Evolutionary conservation across 1,284 basidiomycete species (phyloP).

Genomic region (Naganishia sp.): DNA sequence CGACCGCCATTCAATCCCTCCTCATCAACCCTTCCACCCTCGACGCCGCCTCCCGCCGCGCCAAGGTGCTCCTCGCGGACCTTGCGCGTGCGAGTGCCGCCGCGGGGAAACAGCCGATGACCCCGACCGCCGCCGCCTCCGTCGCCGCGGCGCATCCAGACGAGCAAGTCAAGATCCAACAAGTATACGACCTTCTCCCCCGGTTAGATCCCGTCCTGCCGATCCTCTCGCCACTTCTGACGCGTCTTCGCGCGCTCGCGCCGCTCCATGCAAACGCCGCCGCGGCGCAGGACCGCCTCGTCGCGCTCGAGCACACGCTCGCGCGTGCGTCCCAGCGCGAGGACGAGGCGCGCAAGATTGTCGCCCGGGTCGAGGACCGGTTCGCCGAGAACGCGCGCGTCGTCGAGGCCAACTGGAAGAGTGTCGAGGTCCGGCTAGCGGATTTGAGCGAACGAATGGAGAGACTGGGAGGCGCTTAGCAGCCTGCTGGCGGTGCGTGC

Average conservation of each 20-base stretch:
- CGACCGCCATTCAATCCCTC: constrained; percentile 74
- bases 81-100: constrained; percentile 73
- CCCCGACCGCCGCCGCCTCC: too few relatives aligned
- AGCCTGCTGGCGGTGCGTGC: neutral
- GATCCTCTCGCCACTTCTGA: constrained; percentile 86
- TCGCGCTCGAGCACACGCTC: constrained; percentile 71
- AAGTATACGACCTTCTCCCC: constrained; percentile 69
- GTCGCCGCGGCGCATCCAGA: constrained; percentile 54
- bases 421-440: constrained; percentile 62
- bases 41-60: constrained; percentile 89
- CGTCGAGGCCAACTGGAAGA: constrained; percentile 67
- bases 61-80: constrained; percentile 89
- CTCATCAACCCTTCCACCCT: constrained; percentile 94
- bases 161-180: constrained; percentile 61
- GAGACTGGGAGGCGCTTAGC: neutral
- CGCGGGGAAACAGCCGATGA: constrained; percentile 51
- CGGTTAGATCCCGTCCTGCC: constrained; percentile 84
- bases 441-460: constrained; percentile 57
- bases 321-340: constrained; percentile 64
- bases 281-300: constrained; percentile 64
- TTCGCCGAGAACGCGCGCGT: constrained; percentile 68
- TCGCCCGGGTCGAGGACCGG: constrained; percentile 71
- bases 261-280: constrained; percentile 78
- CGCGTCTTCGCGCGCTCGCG: constrained; percentile 79
- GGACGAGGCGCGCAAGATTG: constrained; percentile 67